Conservation (phyloP, 768 basidiomycete genomes). For the Amanita rimosa region DNA sequence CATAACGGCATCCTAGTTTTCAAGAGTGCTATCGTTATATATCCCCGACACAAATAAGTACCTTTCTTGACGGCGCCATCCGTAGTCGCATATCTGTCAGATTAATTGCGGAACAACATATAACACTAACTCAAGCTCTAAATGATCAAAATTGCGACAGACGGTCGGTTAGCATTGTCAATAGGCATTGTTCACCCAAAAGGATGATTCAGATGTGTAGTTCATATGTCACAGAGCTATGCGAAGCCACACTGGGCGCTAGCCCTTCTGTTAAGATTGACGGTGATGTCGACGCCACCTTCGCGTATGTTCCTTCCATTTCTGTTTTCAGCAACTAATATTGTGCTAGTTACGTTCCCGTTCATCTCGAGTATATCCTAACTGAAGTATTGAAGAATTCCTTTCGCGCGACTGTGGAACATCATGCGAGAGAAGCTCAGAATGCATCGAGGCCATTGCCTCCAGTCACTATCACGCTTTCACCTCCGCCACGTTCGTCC, state of each 20-base stretch:
- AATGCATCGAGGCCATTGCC: constrained; percentile 30
- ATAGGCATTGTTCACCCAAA: constrained; percentile 59
- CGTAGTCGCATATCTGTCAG: constrained; percentile 81
- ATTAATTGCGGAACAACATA: constrained; percentile 86
- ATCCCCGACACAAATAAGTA: constrained; percentile 66
- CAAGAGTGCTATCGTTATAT: constrained; percentile 82
- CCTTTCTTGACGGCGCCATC: constrained; percentile 77
- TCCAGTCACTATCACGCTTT: constrained; percentile 63
- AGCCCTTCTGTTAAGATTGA: constrained; percentile 60
- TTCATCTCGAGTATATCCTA: constrained; percentile 84
- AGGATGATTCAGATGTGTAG: constrained; percentile 71
- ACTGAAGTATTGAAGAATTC: constrained; percentile 89
- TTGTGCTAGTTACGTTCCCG: constrained; percentile 62
- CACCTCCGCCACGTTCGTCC: constrained; percentile 32
- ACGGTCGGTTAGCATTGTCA: constrained; percentile 59
- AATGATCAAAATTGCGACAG: constrained; percentile 24
- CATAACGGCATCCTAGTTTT: constrained; percentile 36
- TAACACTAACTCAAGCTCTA: constrained; percentile 66
- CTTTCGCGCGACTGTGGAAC: constrained; percentile 82
- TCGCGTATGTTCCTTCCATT: constrained; percentile 50
- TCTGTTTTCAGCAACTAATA: constrained; percentile 5
- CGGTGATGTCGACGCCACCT: constrained; percentile 58
- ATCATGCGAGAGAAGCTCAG: constrained; percentile 37
- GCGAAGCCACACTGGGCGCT: constrained; percentile 72
- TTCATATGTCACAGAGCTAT: constrained; percentile 75